A percentile compares a stretch with the other conserved stretches of the same genome.
Evolutionary conservation across 225 moss, liverwort and hornwort species (phyloP).

Genomic region (Marchantia polymorpha): DNA sequence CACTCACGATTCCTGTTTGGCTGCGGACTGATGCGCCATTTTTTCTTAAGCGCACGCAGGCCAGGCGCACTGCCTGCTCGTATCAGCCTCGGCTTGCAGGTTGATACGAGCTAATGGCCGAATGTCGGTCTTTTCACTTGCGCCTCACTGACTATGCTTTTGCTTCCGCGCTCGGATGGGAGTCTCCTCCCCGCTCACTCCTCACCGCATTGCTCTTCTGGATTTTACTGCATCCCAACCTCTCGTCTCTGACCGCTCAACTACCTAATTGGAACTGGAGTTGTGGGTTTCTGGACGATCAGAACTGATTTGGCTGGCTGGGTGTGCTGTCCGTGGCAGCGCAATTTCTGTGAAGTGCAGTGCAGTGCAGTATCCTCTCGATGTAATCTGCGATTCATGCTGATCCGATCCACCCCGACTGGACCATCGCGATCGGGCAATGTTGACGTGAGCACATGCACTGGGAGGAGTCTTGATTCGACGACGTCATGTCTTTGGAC

Average conservation of each 20-base stretch:
- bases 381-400: background rate
- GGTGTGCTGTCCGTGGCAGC: background rate
- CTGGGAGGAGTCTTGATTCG: background rate
- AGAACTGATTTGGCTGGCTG: background rate
- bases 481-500: background rate
- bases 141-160: background rate
- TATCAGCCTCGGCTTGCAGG: background rate
- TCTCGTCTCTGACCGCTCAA: background rate
- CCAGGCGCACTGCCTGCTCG: background rate
- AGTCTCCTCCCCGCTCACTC: background rate
- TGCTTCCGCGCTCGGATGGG: background rate
- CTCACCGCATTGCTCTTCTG: background rate
- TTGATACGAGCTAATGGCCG: background rate
- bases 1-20: background rate
- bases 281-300: background rate
- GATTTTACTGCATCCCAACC: background rate
- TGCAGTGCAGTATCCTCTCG: background rate
- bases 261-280: background rate
- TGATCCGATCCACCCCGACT: background rate
- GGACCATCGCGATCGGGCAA: background rate
- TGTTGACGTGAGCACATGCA: background rate
- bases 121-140: background rate
- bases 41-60: background rate
- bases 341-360: background rate
- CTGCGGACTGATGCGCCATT: background rate